Evolutionary conservation across 2,329 filamentous ascomycete species (phyloP), one percentile per base, ranked within the genome.

Genomic region (Xylaria digitata): DNA sequence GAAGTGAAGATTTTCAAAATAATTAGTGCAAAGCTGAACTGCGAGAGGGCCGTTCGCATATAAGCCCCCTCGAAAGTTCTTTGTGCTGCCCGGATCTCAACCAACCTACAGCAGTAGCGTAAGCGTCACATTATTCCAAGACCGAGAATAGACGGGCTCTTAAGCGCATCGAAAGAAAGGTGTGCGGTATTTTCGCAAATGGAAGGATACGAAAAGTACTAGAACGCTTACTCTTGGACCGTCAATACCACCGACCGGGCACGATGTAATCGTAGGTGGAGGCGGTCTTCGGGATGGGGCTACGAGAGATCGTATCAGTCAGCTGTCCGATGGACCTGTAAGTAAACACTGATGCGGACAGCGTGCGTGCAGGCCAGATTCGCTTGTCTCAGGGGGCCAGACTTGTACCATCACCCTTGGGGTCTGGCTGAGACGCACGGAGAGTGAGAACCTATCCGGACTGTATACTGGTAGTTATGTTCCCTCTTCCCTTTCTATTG

Each of bases 51-150:
- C 0, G 96, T 99, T 68, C 96, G 92, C 76, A 97, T 91, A 80
- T 98, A 99, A 23, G 96, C 96, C 23, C 96, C 96, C 80, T 99
- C 96, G 75, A 98, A 99, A 1, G 96, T 99, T 61, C 96, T 89
- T 78, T 99, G 96, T 11, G 95, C 93, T 13, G 96, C 96, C 70
- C 96, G 92, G 72, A 98, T 91, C 81, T 98, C 96, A 70, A 97
- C 92, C 49, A 99, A 90, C 80, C 86, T 89, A 42, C 61, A 11
- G 46, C 11, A 23, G 26, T 30, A 53, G 19, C 23, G 56, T 64
- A 40, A 66, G 68, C 61, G n/a, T 42, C 26, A 58, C 40, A 53
- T 40, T 3, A 17, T 56, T 42, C 52, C 48, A 21, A 9, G 30
- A 34, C 37, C 15, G 5, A 48, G 26, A 15, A 21, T 23, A 15